Conservation (phyloP, 2,329 filamentous ascomycete genomes). For the Colletotrichum somersetense region DNA sequence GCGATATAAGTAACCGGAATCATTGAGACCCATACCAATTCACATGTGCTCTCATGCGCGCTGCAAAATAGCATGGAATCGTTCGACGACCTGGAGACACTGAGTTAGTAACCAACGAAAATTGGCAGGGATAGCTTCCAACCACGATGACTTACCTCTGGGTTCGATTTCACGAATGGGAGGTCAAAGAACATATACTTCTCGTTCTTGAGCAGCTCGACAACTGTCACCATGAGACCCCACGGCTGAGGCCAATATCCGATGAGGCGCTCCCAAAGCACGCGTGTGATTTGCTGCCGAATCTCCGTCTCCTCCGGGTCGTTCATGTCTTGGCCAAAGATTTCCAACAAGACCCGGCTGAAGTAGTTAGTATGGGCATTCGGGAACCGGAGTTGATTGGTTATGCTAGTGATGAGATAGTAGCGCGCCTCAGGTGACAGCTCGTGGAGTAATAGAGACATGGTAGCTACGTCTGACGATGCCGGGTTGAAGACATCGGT, state of each 20-base stretch:
- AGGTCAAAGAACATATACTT: constrained; percentile 93
- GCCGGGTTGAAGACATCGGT: constrained; percentile 73
- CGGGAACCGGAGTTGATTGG: constrained; percentile 92
- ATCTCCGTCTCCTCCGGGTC: constrained; percentile 84
- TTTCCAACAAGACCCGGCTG: constrained; percentile 83
- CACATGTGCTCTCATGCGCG: constrained; percentile 17
- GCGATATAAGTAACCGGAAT: not conserved
- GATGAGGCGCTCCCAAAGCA: constrained; percentile 88
- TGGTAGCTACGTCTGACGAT: constrained; percentile 76
- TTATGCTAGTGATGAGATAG: constrained; percentile 84
- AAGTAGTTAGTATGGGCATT: constrained; percentile 95
- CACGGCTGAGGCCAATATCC: constrained; percentile 95
- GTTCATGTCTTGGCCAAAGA: constrained; percentile 82
- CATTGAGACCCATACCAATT: not conserved
- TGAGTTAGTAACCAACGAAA: not conserved
- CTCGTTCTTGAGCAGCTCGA: constrained; percentile 92
- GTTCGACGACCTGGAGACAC: constrained; percentile 38
- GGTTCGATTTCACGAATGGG: constrained; percentile 89
- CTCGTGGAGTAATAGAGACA: constrained; percentile 82
- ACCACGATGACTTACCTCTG: constrained; percentile 73
- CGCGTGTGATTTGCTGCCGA: constrained; percentile 89
- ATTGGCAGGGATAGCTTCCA: not conserved
- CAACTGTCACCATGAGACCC: constrained; percentile 89
- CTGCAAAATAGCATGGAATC: constrained; percentile 39
- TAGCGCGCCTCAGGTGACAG: constrained; percentile 84